Evolutionary conservation across 352 stramenopile species (phyloP), one percentile per base, ranked within the genome.

Genomic region (Phytophthora crassamura): DNA sequence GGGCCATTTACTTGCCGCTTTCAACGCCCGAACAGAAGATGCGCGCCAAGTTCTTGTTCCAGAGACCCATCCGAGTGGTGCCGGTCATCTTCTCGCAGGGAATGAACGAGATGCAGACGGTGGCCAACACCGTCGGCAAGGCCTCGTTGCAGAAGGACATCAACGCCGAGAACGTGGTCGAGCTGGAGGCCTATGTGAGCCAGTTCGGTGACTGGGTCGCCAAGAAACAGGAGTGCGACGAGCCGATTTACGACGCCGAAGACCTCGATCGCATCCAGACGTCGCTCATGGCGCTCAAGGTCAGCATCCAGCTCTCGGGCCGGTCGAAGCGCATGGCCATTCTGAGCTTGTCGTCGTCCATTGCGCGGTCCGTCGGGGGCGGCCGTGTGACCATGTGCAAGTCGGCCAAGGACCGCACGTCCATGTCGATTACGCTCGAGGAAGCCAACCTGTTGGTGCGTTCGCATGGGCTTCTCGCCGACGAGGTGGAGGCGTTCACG

Each of bases 381-480:
- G 95, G 94, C 3, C 88, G 92, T 39, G 84, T 97, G 33, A 97
- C 97, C 1, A 99, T 98, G 81, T 99, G 97, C 78, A 99, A 99
- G 70, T 98, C 85, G 45, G 96, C 96, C 10, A 99, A 99, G 66
- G 96, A 99, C 75, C 88, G 97, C 20, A 99, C 97, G 18, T 94
- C 95, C 25, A 99, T 99, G 97, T 96, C 96, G 50, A 88, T 98
- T 36, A 99, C 96, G 12, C 94, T 98, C 22, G 97, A 99, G 69
- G 82, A 95, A 66, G 85, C 85, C 0, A 89, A 87, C 41, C 52
- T 93, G 53, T 67, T 95, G 33, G 81, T 83, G 43, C 55, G 67
- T 3, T 79, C 69, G 2, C 83, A 94, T 36, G 80, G 78, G 9
- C 69, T 94, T 15, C 59, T 77, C 5, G 57, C 75, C 2, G 65